Conservation (phyloP, 441 rosid species). For the Populus hybrid region DNA sequence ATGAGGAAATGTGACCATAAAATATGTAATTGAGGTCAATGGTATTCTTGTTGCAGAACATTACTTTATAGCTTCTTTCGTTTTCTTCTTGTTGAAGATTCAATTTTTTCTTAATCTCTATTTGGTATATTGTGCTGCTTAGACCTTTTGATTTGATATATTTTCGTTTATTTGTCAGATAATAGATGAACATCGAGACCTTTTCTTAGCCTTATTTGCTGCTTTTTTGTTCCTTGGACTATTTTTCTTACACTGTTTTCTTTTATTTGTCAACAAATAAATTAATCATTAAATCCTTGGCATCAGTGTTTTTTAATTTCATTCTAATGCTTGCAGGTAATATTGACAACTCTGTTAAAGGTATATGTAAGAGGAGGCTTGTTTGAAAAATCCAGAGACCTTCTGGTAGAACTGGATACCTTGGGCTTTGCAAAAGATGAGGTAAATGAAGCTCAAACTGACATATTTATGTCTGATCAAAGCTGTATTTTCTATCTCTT, state of each 20-base stretch:
- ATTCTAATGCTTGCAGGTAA: constrained; percentile 55
- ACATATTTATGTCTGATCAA: constrained; percentile 11
- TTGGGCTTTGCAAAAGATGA: constrained; percentile 75
- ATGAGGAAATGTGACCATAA: no score
- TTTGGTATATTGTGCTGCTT: no score
- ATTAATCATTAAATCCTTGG: neutral
- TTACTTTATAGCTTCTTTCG: no score
- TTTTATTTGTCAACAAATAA: neutral
- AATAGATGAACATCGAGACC: neutral
- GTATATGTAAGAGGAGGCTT: constrained; percentile 86
- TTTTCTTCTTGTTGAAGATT: no score
- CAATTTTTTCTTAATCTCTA: no score
- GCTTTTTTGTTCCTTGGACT: neutral
- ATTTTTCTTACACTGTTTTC: neutral
- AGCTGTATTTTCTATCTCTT: constrained; percentile 13
- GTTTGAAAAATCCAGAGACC: constrained; percentile 78
- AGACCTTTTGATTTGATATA: no score
- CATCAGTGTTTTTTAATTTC: constrained; percentile 7
- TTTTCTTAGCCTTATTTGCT: neutral
- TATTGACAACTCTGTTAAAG: constrained; percentile 82
- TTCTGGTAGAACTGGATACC: constrained; percentile 62
- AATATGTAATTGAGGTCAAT: no score
- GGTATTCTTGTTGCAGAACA: no score
- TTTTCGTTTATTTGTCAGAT: no score
- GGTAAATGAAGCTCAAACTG: constrained; percentile 37